Evolutionary conservation across 75 land plant species (phyloP), one percentile per base, ranked within the genome.

Genomic region (Pinus albicaulis): DNA sequence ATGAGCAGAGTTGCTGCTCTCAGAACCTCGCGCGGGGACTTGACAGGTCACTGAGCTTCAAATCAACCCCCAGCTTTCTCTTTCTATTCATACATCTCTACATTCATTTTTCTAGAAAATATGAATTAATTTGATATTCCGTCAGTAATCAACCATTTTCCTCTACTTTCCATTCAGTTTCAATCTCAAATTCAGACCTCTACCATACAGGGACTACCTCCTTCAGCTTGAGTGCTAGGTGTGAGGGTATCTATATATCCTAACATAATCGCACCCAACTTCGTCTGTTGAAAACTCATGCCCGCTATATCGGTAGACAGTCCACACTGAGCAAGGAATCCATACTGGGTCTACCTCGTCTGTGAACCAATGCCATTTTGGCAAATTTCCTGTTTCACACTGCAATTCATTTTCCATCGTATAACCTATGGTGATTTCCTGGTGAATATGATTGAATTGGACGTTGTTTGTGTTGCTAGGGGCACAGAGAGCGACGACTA

Each of bases 1-100:
- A 24, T 83, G 56, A 41, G 59, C 70, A 84, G 89, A 57, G 85
- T 87, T 63, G 80, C 92, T 79, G 85, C 82, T 72, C 79, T 82
- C 36, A 83, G 89, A 38, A 80, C 81, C 53, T 24, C 83, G 56
- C 80, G 89, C 8, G 88, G 86, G 12, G 90, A 90, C 75, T 31
- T 12, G 58, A 66, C 59, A 23, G 90, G 90, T 72, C 59, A 41
- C 14, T 44, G 14, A 41, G 0, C 16, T 62, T 22, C 64, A 62
- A 62, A 24, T 24, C 8, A 62, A 62, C 74, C 2, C 14, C 5
- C 56, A 26, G 26, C 23, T 22, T 44, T 71, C 31, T 72, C 19
- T 7, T n/a, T 44, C 60, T 17, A 15, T 25, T n/a, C 19, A 25
- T 24, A 20, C 16, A 5, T 28, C 25, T 64, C 23, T 34, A 16